Evolutionary conservation across 441 rosid species (phyloP).

Genomic region (Hypseocharis bilobata): DNA sequence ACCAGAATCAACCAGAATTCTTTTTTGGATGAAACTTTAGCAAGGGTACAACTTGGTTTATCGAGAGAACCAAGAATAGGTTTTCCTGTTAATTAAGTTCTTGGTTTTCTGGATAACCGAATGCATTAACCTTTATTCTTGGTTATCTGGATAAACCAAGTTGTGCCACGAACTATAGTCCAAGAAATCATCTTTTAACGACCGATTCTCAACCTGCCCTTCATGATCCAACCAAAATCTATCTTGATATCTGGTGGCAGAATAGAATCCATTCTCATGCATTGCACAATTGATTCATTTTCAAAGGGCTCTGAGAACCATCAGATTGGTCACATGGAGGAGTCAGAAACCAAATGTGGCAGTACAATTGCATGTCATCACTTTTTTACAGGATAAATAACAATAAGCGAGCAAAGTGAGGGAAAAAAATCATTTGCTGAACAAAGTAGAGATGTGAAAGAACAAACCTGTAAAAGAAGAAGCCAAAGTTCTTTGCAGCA

Average conservation of each 20-base stretch:
- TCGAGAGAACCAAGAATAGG: too few species aligned
- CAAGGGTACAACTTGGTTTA: too few species aligned
- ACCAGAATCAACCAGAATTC: too few species aligned
- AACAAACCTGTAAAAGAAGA: conserved; percentile 79
- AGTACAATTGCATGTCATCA: neutral
- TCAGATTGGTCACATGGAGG: neutral
- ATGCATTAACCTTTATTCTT: too few species aligned
- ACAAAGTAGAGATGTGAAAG: neutral
- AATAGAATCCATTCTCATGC: neutral
- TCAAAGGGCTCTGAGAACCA: neutral
- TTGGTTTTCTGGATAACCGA: too few species aligned
- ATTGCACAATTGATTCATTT: neutral
- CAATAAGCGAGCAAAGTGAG: neutral
- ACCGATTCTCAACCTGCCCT: neutral
- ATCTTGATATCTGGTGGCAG: neutral
- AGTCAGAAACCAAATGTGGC: neutral
- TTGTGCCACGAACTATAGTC: too few species aligned
- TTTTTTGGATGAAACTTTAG: too few species aligned
- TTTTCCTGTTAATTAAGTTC: too few species aligned
- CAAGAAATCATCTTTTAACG: too few species aligned
- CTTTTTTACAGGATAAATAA: neutral
- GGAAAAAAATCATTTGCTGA: neutral
- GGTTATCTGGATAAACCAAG: too few species aligned
- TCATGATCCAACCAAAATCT: neutral
- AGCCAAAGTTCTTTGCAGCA: conserved; percentile 98